These are phyloP conservation scores for Xylaria sp. DNA, from an alignment of 2,329 filamentous ascomycete species.

Conservation along the genomic window DNA sequence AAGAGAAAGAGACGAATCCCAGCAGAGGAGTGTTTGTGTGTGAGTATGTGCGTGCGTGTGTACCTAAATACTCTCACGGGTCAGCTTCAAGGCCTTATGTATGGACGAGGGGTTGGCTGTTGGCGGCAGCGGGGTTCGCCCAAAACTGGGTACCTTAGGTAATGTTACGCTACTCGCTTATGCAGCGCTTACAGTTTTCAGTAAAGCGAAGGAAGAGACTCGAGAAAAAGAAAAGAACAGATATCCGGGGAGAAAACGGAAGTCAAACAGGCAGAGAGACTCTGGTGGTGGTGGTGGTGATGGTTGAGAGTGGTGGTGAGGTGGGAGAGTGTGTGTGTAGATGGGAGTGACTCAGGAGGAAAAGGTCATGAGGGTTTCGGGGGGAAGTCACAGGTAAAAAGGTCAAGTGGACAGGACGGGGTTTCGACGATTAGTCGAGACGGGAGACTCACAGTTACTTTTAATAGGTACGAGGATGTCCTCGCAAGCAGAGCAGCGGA, in stretches of 20 bases:
- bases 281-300: background rate
- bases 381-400: constrained; percentile 3
- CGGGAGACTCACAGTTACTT: background rate
- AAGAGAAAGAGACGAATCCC: background rate
- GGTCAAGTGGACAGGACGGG: constrained; percentile 17
- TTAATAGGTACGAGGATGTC: too few relatives aligned
- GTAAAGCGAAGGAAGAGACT: background rate
- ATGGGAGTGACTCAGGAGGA: background rate
- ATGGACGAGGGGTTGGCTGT: background rate
- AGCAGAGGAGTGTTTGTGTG: background rate
- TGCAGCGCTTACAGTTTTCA: background rate
- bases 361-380: constrained; percentile 17
- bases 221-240: background rate
- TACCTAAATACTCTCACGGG: background rate
- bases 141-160: background rate
- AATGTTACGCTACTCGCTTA: background rate
- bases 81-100: background rate
- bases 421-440: background rate
- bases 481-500: too few relatives aligned
- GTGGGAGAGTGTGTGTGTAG: background rate
- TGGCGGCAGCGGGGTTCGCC: background rate
- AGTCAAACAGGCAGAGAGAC: too few relatives aligned
- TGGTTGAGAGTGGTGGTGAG: background rate
- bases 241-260: too few relatives aligned
- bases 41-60: background rate